These are phyloP conservation scores for Umbellularia californica DNA, from an alignment of 164 flowering plant species.

Conservation along the genomic window DNA sequence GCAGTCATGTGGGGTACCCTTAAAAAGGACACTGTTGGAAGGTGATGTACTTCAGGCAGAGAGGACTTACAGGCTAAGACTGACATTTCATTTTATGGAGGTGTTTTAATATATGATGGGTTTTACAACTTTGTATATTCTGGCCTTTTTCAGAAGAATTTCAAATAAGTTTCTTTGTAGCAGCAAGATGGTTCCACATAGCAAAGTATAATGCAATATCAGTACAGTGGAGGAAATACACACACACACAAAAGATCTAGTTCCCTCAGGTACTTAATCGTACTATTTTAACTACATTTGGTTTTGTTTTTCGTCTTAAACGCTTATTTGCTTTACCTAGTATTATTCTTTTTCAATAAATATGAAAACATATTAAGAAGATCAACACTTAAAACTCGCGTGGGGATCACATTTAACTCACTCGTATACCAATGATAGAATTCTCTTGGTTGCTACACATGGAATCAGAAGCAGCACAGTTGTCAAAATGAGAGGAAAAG, in stretches of 20 bases:
- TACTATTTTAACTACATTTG: no score
- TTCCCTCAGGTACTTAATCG: background rate
- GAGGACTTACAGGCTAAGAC: conserved; percentile 1
- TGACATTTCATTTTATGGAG: background rate
- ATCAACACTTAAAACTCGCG: no score
- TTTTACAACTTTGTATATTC: background rate
- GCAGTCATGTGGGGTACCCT: background rate
- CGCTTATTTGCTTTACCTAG: background rate
- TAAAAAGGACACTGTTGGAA: background rate
- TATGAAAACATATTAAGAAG: no score
- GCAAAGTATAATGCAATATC: no score
- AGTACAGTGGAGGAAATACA: background rate
- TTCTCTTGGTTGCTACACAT: no score
- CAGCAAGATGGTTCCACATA: background rate
- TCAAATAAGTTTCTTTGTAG: background rate
- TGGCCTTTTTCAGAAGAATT: background rate
- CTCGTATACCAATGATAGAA: no score
- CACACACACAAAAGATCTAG: background rate
- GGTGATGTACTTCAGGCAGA: background rate
- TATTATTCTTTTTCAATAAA: background rate
- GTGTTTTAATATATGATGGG: background rate
- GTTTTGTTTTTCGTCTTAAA: background rate
- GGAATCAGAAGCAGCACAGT: no score
- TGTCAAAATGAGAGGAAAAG: no score
- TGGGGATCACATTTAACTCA: no score